Evolutionary conservation across 2,329 filamentous ascomycete species (phyloP), one percentile per base, ranked within the genome.

Genomic region (Pezicula rhizophila): DNA sequence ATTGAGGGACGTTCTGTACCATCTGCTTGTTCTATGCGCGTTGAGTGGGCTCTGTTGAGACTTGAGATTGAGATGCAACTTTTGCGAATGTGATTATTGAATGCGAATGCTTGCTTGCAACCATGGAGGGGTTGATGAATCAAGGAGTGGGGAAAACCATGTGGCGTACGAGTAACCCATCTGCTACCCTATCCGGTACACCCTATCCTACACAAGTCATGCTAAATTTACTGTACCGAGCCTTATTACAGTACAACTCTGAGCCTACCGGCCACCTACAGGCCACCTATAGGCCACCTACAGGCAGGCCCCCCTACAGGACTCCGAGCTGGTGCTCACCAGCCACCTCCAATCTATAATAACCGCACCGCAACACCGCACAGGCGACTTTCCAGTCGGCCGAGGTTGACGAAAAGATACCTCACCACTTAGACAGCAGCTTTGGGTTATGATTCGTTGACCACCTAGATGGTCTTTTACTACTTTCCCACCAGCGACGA

Each of bases 1-100:
- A 50, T 14, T 52, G 46, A 5, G 53, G 46, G 50, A 54, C 57
- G 48, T 51, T 49, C 39, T 45, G 20, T 38, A 42, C 11, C 14
- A 23, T n/a, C n/a, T 34, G 42, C 28, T 34, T 8, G 15, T 42
- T 5, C 5, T 14, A 35, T 33, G 23, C 23, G 23, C 23, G 23
- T 2, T 5, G 23, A 23, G 23, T 23, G 23, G 23, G 2, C 23
- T 23, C 23, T 23, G 23, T 23, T 23, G 23, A 23, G 23, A 10
- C 28, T 10, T 31, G 28, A 10, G 28, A 31, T 10, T 31, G 28
- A 12, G 28, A 31, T 20, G 41, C 20, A 6, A 18, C 26, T 45
- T 49, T n/a, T 42, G 34, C 17, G 18, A 35, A 18, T 31, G 26
- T 28, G 8, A 35, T 42, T 47, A 35, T 42, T 47, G n/a, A 25